Percentiles rank a stretch among this genome's conserved stretches.
Evolutionary conservation across 352 stramenopile genomes (phyloP).

Genomic region (Thalassiosira exigua): DNA sequence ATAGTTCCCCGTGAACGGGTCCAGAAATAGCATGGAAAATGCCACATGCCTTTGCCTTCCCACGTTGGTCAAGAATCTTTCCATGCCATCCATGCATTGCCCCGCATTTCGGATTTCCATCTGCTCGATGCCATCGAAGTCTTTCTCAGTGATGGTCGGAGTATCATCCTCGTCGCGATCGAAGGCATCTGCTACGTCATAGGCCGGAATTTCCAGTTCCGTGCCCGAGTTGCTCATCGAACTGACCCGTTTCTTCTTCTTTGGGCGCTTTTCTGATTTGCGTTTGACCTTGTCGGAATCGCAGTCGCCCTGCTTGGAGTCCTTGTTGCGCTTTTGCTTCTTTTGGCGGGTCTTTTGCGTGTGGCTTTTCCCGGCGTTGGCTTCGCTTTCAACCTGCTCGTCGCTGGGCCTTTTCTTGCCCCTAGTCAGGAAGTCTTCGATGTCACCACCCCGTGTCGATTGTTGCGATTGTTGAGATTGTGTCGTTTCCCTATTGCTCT

Average conservation of each 20-base stretch:
- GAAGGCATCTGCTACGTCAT: background rate
- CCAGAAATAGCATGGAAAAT: slow-evolving; percentile 60
- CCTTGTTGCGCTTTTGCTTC: too few relatives aligned
- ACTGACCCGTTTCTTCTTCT: slow-evolving; percentile 8
- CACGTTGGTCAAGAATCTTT: slow-evolving; percentile 35
- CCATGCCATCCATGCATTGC: slow-evolving; percentile 32
- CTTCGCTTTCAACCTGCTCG: background rate
- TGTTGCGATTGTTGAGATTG: background rate
- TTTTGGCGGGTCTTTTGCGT: too few relatives aligned
- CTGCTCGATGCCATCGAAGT: slow-evolving; percentile 54
- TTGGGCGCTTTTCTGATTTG: too few relatives aligned
- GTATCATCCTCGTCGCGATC: background rate
- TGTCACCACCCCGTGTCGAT: background rate
- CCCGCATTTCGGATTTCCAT: slow-evolving; percentile 49
- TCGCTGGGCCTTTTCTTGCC: too few relatives aligned
- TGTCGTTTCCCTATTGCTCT: slow-evolving; percentile 25
- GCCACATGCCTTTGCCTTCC: slow-evolving; percentile 36
- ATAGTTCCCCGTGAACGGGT: slow-evolving; percentile 39
- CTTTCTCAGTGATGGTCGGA: slow-evolving; percentile 23
- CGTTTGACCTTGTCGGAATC: too few relatives aligned
- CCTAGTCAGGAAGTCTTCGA: background rate
- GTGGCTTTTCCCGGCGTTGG: slow-evolving; percentile 2
- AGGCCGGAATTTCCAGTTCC: slow-evolving; percentile 28
- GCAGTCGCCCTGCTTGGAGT: too few relatives aligned
- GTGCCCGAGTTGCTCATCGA: background rate